Evolutionary conservation across 208 protist species (phyloP), one percentile per base, ranked within the genome.

Genomic region (Porcisia deanei): DNA sequence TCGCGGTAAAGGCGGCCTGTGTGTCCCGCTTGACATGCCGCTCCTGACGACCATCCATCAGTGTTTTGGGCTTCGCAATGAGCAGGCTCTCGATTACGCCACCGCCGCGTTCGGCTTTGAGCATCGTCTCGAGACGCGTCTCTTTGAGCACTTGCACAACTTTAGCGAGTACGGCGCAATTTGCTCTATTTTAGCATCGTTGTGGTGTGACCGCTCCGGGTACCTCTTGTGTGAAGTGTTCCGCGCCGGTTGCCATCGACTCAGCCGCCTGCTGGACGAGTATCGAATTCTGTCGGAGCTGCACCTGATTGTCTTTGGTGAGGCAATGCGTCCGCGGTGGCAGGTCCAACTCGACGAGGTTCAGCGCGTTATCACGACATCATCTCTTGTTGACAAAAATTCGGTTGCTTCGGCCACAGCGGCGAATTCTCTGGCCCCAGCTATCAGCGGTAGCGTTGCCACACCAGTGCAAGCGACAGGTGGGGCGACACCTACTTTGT

Each of bases 311-410:
- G 18, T 90, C 22, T 97, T 97, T 87, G 90, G 88, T 5, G 94
- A 97, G 74, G 73, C 84, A n/a, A 91, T 94, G 82, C 89, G 90
- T 22, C 84, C 90, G 57, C 89, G 91, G 10, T 97, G 91, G 91
- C 94, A 97, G 77, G 84, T 94, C 79, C 94, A 96, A 83, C 85
- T 97, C 16, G 89, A 97, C 67, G 94, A 94, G 79, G 83, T 97
- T 75, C 94, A 97, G 81, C 86, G 91, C 54, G 94, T 81, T 30
- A 96, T 97, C 71, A 83, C 83, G 22, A 94, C 84, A 9, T 85
- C 73, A 45, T 82, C 80, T 58, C 53, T 75, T 30, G 69, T 71
- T 20, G 82, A 86, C 10, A 81, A 81, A 66, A 79, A 76, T 20
- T 41, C 75, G 60, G 67, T 81, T 34, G 74, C 80, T 34, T 79